Evolutionary conservation across 2,329 filamentous ascomycete species (phyloP).

Genomic region (Lachnellula hyalina): DNA sequence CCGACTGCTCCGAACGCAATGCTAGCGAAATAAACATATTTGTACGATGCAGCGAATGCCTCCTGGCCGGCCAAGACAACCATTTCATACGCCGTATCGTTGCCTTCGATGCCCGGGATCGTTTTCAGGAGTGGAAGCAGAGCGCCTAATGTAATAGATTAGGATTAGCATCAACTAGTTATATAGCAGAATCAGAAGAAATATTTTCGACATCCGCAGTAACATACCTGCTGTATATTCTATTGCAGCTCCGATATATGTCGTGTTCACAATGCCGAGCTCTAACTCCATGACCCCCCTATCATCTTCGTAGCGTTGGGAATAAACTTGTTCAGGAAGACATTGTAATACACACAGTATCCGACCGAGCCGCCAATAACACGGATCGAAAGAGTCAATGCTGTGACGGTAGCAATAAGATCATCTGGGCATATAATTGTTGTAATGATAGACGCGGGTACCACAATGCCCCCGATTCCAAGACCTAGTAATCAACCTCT

Average conservation of each 20-base stretch:
- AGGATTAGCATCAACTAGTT: not conserved
- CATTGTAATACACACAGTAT: slow-evolving; percentile 54
- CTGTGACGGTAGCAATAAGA: slow-evolving; percentile 63
- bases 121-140: slow-evolving; percentile 33
- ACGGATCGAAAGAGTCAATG: slow-evolving; percentile 63
- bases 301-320: slow-evolving; percentile 22
- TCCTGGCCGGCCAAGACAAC: slow-evolving; percentile 51
- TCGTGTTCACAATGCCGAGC: not conserved
- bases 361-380: slow-evolving; percentile 63
- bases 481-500: slow-evolving; percentile 32
- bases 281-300: not conserved
- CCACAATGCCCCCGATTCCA: slow-evolving; percentile 62
- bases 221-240: slow-evolving; percentile 23
- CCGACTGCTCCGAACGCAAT: slow-evolving; percentile 55
- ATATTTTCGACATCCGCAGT: slow-evolving; percentile 34
- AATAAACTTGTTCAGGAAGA: slow-evolving; percentile 42
- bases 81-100: slow-evolving; percentile 43
- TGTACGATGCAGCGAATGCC: slow-evolving; percentile 40
- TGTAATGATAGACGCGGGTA: slow-evolving; percentile 62
- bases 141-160: not conserved
- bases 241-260: not conserved
- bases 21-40: slow-evolving; percentile 34
- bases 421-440: slow-evolving; percentile 67
- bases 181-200: not conserved
- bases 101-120: slow-evolving; percentile 49